Evolutionary conservation across 2,329 filamentous ascomycete genomes (phyloP), one percentile per base, ranked within the genome.

Genomic region (Bimuria novae-zelandiae): DNA sequence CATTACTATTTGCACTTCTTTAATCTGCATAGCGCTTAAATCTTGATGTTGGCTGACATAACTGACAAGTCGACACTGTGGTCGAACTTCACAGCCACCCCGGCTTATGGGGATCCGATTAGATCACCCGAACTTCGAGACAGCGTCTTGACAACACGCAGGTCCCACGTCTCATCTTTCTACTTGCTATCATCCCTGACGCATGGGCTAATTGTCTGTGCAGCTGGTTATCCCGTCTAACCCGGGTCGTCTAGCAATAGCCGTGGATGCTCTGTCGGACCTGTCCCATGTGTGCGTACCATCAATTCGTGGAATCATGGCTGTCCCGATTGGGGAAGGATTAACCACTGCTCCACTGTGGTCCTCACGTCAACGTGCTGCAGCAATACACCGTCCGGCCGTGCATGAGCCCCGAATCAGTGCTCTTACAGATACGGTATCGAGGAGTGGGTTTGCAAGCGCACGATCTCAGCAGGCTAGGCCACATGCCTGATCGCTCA

Each of bases 331-430:
- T 67, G 67, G 60, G 64, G 64, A 64, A 56, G 55, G 62, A 62
- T 65, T 67, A 62, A 68, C 54, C 59, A 61, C 62, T 62, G 64
- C 63, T 69, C 69, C 66, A 72, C 66, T 67, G 60, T 67, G 49
- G 57, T 65, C 62, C 69, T 74, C 70, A 74, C 67, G 71, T 73
- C 71, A 74, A 74, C 66, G 68, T 68, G 67, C 63, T 70, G 63
- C 65, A 71, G 66, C 65, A 72, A 68, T 71, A 72, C 69, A 66
- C 71, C 64, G 69, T 68, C 69, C 70, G 68, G 72, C 64, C 68
- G 65, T 68, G 67, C 63, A 70, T 67, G 67, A 52, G 63, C 62
- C 62, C 67, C 63, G 69, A 71, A 70, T 67, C 64, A 65, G 63
- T 68, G 65, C 70, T 67, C 67, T 64, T 62, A 69, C 68, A 68